Evolutionary conservation across 108 stramenopile species (phyloP), one percentile per base, ranked within the genome.

Genomic region (Nitzschia sp.): DNA sequence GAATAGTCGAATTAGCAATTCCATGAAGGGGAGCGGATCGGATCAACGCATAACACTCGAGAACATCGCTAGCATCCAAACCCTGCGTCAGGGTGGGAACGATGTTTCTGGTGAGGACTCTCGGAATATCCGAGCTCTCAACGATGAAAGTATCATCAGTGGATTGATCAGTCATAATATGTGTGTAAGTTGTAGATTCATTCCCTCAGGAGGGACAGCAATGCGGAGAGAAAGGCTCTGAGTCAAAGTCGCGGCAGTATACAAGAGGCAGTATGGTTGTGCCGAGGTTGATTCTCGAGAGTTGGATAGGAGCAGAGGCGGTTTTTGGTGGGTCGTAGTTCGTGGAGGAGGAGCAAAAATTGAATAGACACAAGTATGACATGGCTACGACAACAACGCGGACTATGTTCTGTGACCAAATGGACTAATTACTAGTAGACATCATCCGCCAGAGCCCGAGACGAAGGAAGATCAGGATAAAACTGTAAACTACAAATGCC

Each of bases 11-110:
- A 51, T 80, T 56, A 53, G 78, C 77, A 62, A 86, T 52, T 46
- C 76, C 79, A 61, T 80, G 78, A 14, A 86, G 59, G 11, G 63
- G 71, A 51, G 87, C 85, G 66, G 67, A 70, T 46, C 92, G 71
- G 0, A 82, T 81, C 14, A 94, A 65, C 3, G 83, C 62, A 71
- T 94, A 94, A 66, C 80, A 82, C 69, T 94, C 92, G 37, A 94
- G 63, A 7, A 89, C 83, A 75, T 91, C 89, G 22, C 86, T 77
- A 14, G 92, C 92, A 67, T 90, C 92, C 70, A 94, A 75, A 69
- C 78, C 77, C 11, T 71, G 56, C 54, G 84, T 83, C n/a, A 90
- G 59, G 3, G 73, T 58, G 11, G 82, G 82, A 24, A 88, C 65
- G 10, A 65, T 24, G 39, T 41, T 65, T 5, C 65, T 48, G 10